phyloP scores from a whole-genome alignment of 139 green algal species.

The Haematococcus lacustris region DNA sequence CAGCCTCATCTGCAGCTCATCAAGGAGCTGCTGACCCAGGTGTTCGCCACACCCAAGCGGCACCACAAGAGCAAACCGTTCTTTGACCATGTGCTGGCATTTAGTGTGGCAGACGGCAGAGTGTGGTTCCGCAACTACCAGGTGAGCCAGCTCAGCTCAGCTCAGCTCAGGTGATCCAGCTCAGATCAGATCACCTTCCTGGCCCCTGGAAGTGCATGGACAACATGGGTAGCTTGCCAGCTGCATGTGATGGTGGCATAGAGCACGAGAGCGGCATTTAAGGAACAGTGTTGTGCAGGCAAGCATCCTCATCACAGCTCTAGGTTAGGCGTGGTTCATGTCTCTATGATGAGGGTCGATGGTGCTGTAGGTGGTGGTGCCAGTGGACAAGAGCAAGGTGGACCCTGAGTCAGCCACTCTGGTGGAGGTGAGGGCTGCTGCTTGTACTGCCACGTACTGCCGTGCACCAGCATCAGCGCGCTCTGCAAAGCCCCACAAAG shows the following conservation, averaged over 20 bases:
- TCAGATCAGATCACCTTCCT: too few relatives aligned
- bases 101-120: slow-evolving; percentile 75
- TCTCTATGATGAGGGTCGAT: too few relatives aligned
- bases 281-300: too few relatives aligned
- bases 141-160: slow-evolving; percentile 42
- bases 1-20: slow-evolving; percentile 84
- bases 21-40: slow-evolving; percentile 87
- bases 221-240: too few relatives aligned
- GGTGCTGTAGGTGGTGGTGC: slow-evolving; percentile 62
- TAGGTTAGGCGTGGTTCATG: too few relatives aligned
- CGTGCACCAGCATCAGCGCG: too few relatives aligned
- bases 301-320: too few relatives aligned
- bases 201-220: too few relatives aligned
- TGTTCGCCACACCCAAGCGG: slow-evolving; percentile 78
- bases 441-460: too few relatives aligned
- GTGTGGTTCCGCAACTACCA: slow-evolving; percentile 99
- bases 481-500: too few relatives aligned
- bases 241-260: neutral
- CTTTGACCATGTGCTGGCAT: slow-evolving; percentile 91
- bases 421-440: slow-evolving; percentile 53
- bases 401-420: slow-evolving; percentile 43
- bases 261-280: too few relatives aligned
- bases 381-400: slow-evolving; percentile 64
- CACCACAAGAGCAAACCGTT: slow-evolving; percentile 95
- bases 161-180: too few relatives aligned